Conservation (phyloP, 2,329 filamentous ascomycete species). For the Colletotrichum scovillei region DNA sequence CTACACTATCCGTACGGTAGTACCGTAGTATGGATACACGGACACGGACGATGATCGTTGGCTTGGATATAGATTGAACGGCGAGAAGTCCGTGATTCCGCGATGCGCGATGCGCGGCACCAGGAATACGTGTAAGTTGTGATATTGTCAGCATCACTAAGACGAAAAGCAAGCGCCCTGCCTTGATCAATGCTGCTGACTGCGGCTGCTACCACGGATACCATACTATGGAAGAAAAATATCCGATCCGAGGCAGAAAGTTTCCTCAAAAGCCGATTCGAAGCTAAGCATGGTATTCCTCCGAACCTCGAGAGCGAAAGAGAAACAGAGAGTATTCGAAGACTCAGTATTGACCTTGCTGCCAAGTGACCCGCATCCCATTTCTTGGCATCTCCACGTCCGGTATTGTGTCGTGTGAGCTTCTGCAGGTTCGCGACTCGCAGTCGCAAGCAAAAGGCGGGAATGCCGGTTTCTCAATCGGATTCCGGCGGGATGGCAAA, state of each 20-base stretch:
- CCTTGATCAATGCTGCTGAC: not conserved
- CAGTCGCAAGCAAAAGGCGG: not conserved
- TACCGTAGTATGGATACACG: too few species aligned
- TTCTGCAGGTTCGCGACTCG: not conserved
- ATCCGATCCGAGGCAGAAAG: not conserved
- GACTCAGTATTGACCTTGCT: not conserved
- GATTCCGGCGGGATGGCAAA: not conserved
- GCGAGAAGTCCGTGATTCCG: not conserved
- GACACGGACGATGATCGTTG: not conserved
- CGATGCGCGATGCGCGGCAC: not conserved
- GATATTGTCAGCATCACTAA: constrained; percentile 10
- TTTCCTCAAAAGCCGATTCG: not conserved
- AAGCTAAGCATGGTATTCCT: not conserved
- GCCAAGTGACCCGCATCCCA: constrained; percentile 12
- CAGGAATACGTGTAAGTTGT: not conserved
- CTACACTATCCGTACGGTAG: not conserved
- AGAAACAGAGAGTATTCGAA: not conserved
- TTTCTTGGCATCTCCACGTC: not conserved
- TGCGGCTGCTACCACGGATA: not conserved
- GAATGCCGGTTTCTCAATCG: not conserved
- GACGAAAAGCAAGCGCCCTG: not conserved
- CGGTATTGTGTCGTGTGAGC: constrained; percentile 1
- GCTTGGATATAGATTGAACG: not conserved
- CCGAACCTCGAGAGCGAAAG: not conserved
- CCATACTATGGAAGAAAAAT: not conserved